Evolutionary conservation across 176 grass and related monocot genomes (phyloP), one percentile per base, ranked within the genome.

Genomic region (Aegilops umbellulata): DNA sequence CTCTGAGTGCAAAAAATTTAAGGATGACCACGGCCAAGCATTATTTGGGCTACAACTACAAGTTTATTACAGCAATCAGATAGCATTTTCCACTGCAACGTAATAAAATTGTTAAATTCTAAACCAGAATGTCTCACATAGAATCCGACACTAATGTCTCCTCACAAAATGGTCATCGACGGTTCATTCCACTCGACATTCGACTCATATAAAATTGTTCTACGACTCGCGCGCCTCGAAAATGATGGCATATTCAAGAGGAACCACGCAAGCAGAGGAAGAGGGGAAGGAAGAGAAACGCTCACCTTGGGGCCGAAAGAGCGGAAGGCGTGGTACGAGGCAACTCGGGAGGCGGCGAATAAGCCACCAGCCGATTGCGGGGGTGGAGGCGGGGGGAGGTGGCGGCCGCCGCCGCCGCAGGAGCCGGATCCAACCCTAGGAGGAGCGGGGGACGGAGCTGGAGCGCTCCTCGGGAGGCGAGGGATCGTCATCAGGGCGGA

Each of bases 251-350:
- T 27, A 8, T 11, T 20, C 41, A 76, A n/a, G n/a, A 22, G 42
- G 17, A 67, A 38, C 46, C 7, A 57, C 30, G 1, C 58, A 60
- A 49, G 12, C 6, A 7, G 31, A 25, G 27, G 35, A 11, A 6
- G 1, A 4, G 7, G 84, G 24, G 32, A 29, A 24, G 39, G 23
- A 13, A 41, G 55, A 65, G 69, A 88, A 22, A 63, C 24, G 22
- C 58, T 34, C 78, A 89, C 86, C 90, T 89, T 86, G 39, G 65
- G 32, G 6, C 22, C 44, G 57, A 78, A 17, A 19, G 74, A 86
- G 58, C 90, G 90, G 81, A 95, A 94, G 65, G 84, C 86, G 63
- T 89, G 75, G 76, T 94, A 92, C 19, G 44, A 67, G 72, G 44
- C 42, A n/a, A 80, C 32, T 6, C 83, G 71, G 10, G 65, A 67